phyloP scores from a whole-genome alignment of 352 stramenopile genomes.

The Globisporangium ultimum region DNA sequence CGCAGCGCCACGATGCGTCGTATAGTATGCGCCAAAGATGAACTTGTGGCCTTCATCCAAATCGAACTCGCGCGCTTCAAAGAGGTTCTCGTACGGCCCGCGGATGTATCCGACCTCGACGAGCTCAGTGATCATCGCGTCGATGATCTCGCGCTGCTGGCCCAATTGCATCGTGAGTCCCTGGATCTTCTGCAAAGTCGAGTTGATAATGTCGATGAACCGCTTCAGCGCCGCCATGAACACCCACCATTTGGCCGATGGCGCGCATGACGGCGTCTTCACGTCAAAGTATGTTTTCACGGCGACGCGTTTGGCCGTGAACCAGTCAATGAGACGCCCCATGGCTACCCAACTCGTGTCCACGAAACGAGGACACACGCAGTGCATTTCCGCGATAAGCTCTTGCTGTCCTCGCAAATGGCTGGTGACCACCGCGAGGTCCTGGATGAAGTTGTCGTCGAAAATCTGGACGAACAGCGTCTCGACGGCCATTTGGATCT shows the following conservation, averaged over 20 bases:
- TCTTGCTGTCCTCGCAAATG: conserved; percentile 9
- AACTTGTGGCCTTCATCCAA: conserved; percentile 6
- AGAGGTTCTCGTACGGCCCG: conserved; percentile 9
- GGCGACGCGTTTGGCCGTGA: conserved; percentile 5
- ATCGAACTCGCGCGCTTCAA: conserved; percentile 7
- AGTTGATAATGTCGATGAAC: conserved; percentile 10
- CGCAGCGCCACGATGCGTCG: conserved; percentile 7
- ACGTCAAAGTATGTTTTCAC: conserved; percentile 16
- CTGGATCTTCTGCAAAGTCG: conserved; percentile 5
- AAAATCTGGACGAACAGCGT: conserved; percentile 9
- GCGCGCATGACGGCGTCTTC: conserved; percentile 12
- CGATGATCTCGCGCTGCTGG: conserved; percentile 11
- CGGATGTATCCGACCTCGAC: conserved; percentile 15
- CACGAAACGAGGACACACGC: conserved; percentile 14
- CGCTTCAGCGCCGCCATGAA: conserved; percentile 18
- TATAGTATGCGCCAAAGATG: conserved; percentile 12
- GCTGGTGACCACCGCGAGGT: conserved; percentile 7
- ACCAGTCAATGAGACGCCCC: conserved; percentile 13
- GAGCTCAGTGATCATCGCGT: conserved; percentile 10
- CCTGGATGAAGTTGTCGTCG: conserved; percentile 11
- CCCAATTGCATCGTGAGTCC: conserved; percentile 8
- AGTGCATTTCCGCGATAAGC: conserved; percentile 8
- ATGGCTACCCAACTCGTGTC: conserved; percentile 13
- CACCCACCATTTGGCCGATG: conserved; percentile 8
- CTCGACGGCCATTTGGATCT: conserved; percentile 8